phyloP scores from a whole-genome alignment of 345 rosid genomes.

The Ceriops decandra region DNA sequence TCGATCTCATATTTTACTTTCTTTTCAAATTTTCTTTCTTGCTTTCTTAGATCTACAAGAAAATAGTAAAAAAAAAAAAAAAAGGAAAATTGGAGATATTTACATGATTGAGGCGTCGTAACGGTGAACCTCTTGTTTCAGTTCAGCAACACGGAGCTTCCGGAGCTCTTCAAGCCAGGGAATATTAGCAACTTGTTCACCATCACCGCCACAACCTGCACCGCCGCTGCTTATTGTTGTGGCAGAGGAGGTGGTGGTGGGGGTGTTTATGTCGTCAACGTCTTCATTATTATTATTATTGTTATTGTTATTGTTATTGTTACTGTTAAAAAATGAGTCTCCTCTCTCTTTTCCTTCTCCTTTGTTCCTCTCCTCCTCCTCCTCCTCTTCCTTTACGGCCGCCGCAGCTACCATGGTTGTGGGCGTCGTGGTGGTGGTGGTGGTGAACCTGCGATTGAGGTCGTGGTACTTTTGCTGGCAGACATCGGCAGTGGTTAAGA shows the following conservation, averaged over 20 bases:
- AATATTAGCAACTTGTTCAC: conserved; percentile 10
- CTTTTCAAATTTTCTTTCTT: too few species aligned
- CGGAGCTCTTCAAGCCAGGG: conserved; percentile 74
- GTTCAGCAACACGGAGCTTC: conserved; percentile 68
- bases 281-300: background rate
- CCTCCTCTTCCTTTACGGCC: conserved; percentile 3
- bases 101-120: conserved; percentile 69
- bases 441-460: conserved; percentile 56
- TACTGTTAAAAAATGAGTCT: too few species aligned
- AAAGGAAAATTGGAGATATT: conserved; percentile 12
- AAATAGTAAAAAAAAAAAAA: background rate
- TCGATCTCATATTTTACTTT: too few species aligned
- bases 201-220: background rate
- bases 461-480: conserved; percentile 60
- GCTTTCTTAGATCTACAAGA: background rate
- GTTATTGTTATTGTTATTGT: background rate
- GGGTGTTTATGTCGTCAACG: conserved; percentile 6
- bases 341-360: background rate
- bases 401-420: background rate
- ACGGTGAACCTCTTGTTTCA: conserved; percentile 62
- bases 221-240: background rate
- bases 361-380: background rate
- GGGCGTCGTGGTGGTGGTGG: background rate
- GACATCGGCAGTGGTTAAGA: conserved; percentile 39
- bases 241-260: conserved; percentile 18